Evolutionary conservation across 495 filamentous ascomycete species (phyloP).

Genomic region (Talaromyces proteolyticus): DNA sequence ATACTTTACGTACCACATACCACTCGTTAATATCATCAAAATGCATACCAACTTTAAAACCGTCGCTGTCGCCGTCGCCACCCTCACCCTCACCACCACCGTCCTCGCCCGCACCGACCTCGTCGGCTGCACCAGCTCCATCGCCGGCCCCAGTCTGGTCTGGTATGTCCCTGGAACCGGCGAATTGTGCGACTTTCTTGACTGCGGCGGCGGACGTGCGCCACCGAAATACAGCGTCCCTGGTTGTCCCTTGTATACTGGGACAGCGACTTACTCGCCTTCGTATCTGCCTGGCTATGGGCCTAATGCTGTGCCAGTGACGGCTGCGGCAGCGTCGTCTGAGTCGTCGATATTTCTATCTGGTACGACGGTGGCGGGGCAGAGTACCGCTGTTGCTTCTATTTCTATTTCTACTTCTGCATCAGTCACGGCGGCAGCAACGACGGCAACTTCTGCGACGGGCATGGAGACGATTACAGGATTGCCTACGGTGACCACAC

Average conservation of each 20-base stretch:
- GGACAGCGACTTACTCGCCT: conserved; percentile 48
- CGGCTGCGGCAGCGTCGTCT: conserved; percentile 9
- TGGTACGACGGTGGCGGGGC: neutral
- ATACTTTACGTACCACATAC: too few relatives aligned
- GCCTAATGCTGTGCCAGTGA: conserved; percentile 1
- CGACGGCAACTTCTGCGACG: conserved; percentile 13
- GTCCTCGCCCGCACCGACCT: too few relatives aligned
- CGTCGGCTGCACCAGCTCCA: conserved; percentile 16
- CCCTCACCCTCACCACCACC: too few relatives aligned
- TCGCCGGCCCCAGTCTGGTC: conserved; percentile 37
- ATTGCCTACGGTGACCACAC: conserved; percentile 11
- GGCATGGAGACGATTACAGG: conserved; percentile 1
- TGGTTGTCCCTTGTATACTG: conserved; percentile 51
- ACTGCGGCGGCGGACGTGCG: conserved; percentile 61
- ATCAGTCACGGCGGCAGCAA: conserved; percentile 5
- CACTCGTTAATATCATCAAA: too few relatives aligned
- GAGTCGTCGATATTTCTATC: too few relatives aligned
- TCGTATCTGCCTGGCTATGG: conserved; percentile 38
- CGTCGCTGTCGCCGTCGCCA: too few relatives aligned
- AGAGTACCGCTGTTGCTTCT: conserved; percentile 2
- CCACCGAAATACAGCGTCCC: conserved; percentile 55
- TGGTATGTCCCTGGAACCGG: conserved; percentile 50
- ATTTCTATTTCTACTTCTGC: conserved; percentile 10
- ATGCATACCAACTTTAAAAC: too few relatives aligned
- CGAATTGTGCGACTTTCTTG: conserved; percentile 54